Evolutionary conservation across 1,139 yeast genomes (phyloP), one percentile per base, ranked within the genome.

Genomic region (Geotrichum aggregatum): DNA sequence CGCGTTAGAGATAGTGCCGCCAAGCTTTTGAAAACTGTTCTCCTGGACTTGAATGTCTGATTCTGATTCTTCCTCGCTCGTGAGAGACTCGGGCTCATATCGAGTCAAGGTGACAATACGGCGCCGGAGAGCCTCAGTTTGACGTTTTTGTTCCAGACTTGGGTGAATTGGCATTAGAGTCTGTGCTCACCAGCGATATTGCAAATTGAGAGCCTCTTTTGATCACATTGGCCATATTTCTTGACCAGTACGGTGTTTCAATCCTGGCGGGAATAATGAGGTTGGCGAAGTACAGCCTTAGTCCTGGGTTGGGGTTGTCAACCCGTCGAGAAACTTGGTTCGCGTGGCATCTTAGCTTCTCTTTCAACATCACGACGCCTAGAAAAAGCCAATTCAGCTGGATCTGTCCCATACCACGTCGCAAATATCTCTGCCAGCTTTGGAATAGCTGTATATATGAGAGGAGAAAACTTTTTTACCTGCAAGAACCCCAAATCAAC

Each of bases 1-100:
- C 10, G 3, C 10, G 3, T 22, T 19, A 11, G 16, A 36, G 8
- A 26, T 10, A 13, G 18, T 16, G 28, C 39, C 19, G 19, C 39
- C 44, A 3, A 22, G 35, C 38, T 38, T 16, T 13, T 18, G 50
- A 33, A 3, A 16, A 13, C 41, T 36, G 7, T 26, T 28, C 18
- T 24, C 18, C 3, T 11, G 14, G 16, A 24, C 19, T 26, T 11
- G 21, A n/a, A 2, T 33, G 34, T 18, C 22, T 24, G 8, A 3
- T 14, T 44, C 47, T 18, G 22, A 11, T 10, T 34, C 52, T 16
- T 39, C 36, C 19, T 49, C 52, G 36, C 47, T 49, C 18, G 47
- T 28, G 18, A 30, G 26, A 16, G 30, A 18, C 11, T 44, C 45
- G 14, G 52, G 52, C 18, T 43, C 49, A 39, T 49, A 44, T 7